Conservation (phyloP, 2,329 filamentous ascomycete genomes). For the Sclerotinia glacialis region DNA sequence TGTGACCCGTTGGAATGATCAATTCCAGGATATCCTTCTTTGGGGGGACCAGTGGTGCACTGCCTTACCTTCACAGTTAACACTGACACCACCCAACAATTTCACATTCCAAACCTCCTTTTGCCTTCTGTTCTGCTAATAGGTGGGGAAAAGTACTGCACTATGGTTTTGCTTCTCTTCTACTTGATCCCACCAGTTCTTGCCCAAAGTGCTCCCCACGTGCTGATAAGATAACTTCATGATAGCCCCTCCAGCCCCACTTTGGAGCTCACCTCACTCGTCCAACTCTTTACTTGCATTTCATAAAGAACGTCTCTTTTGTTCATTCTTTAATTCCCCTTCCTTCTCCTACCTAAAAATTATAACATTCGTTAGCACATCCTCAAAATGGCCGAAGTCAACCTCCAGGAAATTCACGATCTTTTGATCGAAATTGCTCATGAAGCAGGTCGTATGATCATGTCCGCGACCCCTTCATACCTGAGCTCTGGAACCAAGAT, state of each 20-base stretch:
- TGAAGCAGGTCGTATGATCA: conserved; percentile 63
- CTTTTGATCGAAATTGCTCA: conserved; percentile 58
- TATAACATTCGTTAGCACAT: neutral
- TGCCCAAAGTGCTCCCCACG: conserved; percentile 11
- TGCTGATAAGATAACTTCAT: conserved; percentile 23
- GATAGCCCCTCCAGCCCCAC: conserved; percentile 10
- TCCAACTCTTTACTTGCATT: neutral
- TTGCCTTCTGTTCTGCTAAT: neutral
- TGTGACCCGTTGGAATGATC: neutral
- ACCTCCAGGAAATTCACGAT: conserved; percentile 61
- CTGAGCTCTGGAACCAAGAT: conserved; percentile 60
- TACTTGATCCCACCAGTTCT: neutral
- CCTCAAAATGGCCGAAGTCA: conserved; percentile 51
- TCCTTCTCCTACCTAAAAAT: neutral
- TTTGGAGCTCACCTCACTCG: neutral
- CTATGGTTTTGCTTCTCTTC: neutral
- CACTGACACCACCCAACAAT: neutral
- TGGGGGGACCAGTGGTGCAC: too few species aligned
- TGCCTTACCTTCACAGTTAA: neutral
- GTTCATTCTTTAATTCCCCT: neutral
- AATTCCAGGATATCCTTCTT: neutral
- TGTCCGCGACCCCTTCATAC: conserved; percentile 57
- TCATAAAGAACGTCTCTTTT: neutral
- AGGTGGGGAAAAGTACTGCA: too few species aligned
- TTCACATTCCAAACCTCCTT: neutral